phyloP scores from a whole-genome alignment of 2,329 filamentous ascomycete species.

The Sclerotinia nivalis region DNA sequence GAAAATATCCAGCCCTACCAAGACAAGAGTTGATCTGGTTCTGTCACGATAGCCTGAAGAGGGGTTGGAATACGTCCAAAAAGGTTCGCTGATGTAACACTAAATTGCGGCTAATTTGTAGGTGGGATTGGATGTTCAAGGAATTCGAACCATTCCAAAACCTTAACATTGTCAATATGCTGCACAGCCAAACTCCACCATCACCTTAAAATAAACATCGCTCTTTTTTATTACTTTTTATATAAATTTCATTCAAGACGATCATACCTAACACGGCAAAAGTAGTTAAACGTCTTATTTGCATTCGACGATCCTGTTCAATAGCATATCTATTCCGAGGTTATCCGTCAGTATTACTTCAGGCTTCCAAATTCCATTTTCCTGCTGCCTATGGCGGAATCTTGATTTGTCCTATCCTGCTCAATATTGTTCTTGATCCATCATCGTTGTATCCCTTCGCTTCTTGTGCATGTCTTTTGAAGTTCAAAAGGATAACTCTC shows the following conservation, averaged over 20 bases:
- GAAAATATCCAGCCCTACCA: background rate
- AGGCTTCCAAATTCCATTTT: slow-evolving; percentile 23
- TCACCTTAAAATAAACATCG: slow-evolving; percentile 14
- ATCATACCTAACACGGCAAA: background rate
- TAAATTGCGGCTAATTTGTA: slow-evolving; percentile 1
- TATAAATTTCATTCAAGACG: background rate
- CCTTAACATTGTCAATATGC: background rate
- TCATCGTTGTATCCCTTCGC: slow-evolving; percentile 1
- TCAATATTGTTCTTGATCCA: slow-evolving; percentile 4
- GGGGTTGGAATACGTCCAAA: background rate
- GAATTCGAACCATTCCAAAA: background rate
- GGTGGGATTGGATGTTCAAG: background rate
- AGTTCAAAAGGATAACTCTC: slow-evolving; percentile 3
- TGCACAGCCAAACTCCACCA: slow-evolving; percentile 1
- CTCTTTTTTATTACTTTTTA: background rate
- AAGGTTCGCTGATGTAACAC: slow-evolving; percentile 10
- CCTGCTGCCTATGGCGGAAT: slow-evolving; percentile 23
- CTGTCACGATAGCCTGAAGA: background rate
- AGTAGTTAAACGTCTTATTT: background rate
- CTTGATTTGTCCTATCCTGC: background rate
- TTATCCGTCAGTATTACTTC: slow-evolving; percentile 11
- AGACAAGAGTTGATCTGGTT: background rate
- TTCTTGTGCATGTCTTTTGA: background rate
- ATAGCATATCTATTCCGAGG: background rate
- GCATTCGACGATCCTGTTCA: background rate